Evolutionary conservation across 805 yeast species (phyloP), one percentile per base, ranked within the genome.

Genomic region (Candida mattraensis): DNA sequence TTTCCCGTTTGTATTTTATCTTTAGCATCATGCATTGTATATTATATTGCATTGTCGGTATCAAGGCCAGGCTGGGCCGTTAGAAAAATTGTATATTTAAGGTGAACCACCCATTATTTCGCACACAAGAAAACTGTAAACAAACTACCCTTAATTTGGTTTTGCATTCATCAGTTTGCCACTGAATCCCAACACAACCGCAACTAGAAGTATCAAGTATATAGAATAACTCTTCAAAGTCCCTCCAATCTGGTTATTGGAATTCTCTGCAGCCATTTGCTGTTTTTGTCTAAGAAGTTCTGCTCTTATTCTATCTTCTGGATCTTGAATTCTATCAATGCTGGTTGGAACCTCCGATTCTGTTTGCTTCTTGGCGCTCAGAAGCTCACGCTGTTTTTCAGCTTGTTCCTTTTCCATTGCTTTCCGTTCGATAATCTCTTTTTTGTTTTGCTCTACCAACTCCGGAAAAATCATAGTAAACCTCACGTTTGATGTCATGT

Each of bases 381-480:
- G 31, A 23, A 25, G 26, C 13, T 24, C 20, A 16, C 17, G 24
- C 31, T 26, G 13, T 26, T 39, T 13, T 13, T 24, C 10, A 22
- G 30, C 47, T 42, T 40, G 45, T 45, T 44, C 49, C 29, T 19
- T 29, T 29, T 37, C 28, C 24, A 29, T 15, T 11, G 18, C 28
- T 14, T 20, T 13, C 5, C 19, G 14, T 5, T 16, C 20, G 24
- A 25, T 24, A 28, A 24, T 24, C 14, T 27, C 37, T 37, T 31
- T 38, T 34, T 53, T 53, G 51, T 75, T 76, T 42, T 64, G 58
- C 13, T 60, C 68, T 10, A 71, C 72, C 30, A 78, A 55, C n/a
- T 86, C 94, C 1, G 88, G 84, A 56, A 89, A 91, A 18, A 80
- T 75, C 41, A 44, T 42, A 18, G 47, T 48, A 54, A 91, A 91